phyloP scores from a whole-genome alignment of 1,284 basidiomycete species.

The Ceratobasidium sp. region DNA sequence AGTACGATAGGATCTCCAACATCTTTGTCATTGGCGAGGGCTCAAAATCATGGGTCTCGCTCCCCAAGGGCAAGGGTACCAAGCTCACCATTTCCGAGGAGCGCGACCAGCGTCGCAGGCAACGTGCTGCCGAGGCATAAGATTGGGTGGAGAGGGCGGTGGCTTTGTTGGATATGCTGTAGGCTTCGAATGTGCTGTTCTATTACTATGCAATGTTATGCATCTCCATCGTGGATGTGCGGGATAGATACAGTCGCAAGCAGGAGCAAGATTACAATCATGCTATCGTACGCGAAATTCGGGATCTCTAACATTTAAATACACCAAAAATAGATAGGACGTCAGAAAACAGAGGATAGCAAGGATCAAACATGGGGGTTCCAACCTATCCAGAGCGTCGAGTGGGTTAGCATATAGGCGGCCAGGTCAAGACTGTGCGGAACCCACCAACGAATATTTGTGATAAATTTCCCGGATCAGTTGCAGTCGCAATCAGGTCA shows the following conservation, averaged over 20 bases:
- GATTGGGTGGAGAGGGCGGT: background rate
- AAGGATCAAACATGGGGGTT: constrained; percentile 41
- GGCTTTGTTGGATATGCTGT: constrained; percentile 37
- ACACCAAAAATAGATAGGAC: background rate
- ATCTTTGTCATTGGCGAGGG: constrained; percentile 98
- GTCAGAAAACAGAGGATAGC: background rate
- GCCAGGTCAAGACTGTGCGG: background rate
- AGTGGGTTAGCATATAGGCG: background rate
- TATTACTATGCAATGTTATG: constrained; percentile 48
- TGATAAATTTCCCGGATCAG: constrained; percentile 80
- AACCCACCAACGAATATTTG: constrained; percentile 78
- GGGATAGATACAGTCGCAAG: background rate
- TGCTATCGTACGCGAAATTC: background rate
- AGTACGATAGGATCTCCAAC: constrained; percentile 83
- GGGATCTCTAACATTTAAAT: background rate
- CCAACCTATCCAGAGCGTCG: constrained; percentile 34
- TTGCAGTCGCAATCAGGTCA: constrained; percentile 91
- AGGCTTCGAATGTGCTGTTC: constrained; percentile 34
- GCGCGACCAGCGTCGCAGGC: constrained; percentile 65
- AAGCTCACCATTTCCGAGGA: constrained; percentile 93
- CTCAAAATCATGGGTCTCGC: constrained; percentile 94
- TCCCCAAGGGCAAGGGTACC: constrained; percentile 98
- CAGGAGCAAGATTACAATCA: background rate
- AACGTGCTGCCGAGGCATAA: constrained; percentile 47
- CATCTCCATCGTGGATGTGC: constrained; percentile 29